Conservation (phyloP, 1,139 yeast species). For the Yamadazyma trypodendri region DNA sequence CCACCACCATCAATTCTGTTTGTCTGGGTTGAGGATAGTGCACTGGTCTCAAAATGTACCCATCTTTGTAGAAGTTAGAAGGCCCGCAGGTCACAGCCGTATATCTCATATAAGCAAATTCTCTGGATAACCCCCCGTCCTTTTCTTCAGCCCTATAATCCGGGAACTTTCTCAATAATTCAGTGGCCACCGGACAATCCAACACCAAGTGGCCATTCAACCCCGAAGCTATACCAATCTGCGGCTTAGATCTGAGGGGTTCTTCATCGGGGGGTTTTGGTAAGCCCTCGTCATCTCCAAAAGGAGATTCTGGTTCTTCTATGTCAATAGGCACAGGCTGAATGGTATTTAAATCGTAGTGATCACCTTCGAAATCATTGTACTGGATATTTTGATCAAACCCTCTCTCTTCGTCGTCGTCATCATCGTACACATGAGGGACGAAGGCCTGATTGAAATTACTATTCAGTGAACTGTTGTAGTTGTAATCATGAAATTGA, state of each 20-base stretch:
- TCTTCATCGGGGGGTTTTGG: conserved; percentile 35
- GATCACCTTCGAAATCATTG: conserved; percentile 44
- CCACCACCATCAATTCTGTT: conserved; percentile 47
- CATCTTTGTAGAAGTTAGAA: conserved; percentile 45
- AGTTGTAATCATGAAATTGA: conserved; percentile 23
- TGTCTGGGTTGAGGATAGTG: conserved; percentile 47
- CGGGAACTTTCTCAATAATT: conserved; percentile 43
- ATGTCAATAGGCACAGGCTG: conserved; percentile 24
- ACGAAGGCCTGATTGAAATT: conserved; percentile 43
- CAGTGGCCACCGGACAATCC: conserved; percentile 52
- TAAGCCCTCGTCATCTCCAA: conserved; percentile 31
- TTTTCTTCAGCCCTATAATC: conserved; percentile 33
- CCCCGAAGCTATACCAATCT: conserved; percentile 40
- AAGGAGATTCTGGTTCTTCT: conserved; percentile 25
- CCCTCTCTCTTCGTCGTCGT: conserved; percentile 43
- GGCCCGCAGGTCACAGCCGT: conserved; percentile 54
- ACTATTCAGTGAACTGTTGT: conserved; percentile 12
- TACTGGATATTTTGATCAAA: conserved; percentile 42
- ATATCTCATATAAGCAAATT: conserved; percentile 49
- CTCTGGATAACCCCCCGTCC: conserved; percentile 46
- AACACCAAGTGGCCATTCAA: conserved; percentile 49
- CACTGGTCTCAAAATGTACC: conserved; percentile 45
- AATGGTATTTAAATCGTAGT: conserved; percentile 41
- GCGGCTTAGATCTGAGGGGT: conserved; percentile 37
- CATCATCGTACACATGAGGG: conserved; percentile 46